Conservation (phyloP, 805 yeast genomes). For the Grigorovia yakushimaensis region DNA sequence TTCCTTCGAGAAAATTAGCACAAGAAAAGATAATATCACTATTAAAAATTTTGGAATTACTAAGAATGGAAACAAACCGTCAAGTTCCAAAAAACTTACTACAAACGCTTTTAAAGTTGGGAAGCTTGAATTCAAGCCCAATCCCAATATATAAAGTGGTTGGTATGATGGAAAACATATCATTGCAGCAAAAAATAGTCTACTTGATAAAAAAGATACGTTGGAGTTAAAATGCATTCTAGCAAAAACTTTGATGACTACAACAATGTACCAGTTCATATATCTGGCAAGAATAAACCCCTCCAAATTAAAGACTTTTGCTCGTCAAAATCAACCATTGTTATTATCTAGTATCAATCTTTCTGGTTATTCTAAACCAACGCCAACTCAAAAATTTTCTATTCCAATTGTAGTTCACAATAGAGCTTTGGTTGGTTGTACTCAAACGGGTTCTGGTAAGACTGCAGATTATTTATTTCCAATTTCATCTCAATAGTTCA, state of each 20-base stretch:
- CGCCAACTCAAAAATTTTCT: slow-evolving; percentile 90
- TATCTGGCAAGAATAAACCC: slow-evolving; percentile 86
- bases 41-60: no score
- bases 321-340: slow-evolving; percentile 72
- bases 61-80: no score
- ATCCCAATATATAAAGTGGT: slow-evolving; percentile 36
- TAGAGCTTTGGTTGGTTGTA: slow-evolving; percentile 92
- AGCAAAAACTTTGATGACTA: slow-evolving; percentile 97
- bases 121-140: no score
- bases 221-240: slow-evolving; percentile 74
- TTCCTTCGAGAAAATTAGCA: no score
- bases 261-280: slow-evolving; percentile 97
- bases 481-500: slow-evolving; percentile 78
- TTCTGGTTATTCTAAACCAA: slow-evolving; percentile 87
- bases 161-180: slow-evolving; percentile 81
- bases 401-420: slow-evolving; percentile 81
- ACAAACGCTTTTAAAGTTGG: no score
- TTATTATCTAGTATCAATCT: slow-evolving; percentile 76
- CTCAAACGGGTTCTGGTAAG: slow-evolving; percentile 97
- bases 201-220: slow-evolving; percentile 64
- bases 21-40: no score
- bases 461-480: slow-evolving; percentile 99
- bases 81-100: no score
- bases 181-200: slow-evolving; percentile 67
- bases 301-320: slow-evolving; percentile 81